phyloP scores from a whole-genome alignment of 2,329 filamentous ascomycete genomes.

The Cordyceps tenuipes region DNA sequence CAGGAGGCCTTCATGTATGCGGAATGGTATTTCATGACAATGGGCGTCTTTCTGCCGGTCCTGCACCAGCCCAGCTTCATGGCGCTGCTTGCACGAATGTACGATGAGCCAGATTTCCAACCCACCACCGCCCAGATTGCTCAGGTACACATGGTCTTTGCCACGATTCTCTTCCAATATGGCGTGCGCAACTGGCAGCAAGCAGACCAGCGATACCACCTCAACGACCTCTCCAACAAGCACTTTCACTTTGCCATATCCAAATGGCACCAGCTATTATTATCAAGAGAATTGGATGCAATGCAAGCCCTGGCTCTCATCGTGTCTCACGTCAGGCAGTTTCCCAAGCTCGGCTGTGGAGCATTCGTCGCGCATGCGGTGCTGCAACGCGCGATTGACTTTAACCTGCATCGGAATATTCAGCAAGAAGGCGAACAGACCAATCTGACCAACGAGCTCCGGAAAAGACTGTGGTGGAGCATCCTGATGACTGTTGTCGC shows the following conservation, averaged over 20 bases:
- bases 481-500: constrained; percentile 58
- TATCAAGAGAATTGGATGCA: constrained; percentile 53
- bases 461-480: constrained; percentile 72
- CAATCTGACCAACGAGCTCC: constrained; percentile 62
- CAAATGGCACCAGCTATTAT: constrained; percentile 57
- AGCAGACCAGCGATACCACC: constrained; percentile 41
- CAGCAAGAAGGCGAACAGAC: constrained; percentile 39
- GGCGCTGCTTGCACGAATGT: constrained; percentile 54
- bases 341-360: constrained; percentile 70
- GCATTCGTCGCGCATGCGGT: constrained; percentile 59
- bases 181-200: constrained; percentile 59
- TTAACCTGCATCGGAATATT: constrained; percentile 65
- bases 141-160: constrained; percentile 70
- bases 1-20: constrained; percentile 60
- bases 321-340: constrained; percentile 62
- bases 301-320: constrained; percentile 69
- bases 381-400: constrained; percentile 61
- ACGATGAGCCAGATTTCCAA: constrained; percentile 58
- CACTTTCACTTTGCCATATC: constrained; percentile 71
- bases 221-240: constrained; percentile 60
- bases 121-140: constrained; percentile 58
- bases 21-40: constrained; percentile 65
- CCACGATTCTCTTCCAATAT: constrained; percentile 69
- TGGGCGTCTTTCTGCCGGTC: constrained; percentile 65
- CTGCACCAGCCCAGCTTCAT: constrained; percentile 71